Evolutionary conservation across 1,139 yeast species (phyloP), one percentile per base, ranked within the genome.

Genomic region (Saccharomyces hybrid): DNA sequence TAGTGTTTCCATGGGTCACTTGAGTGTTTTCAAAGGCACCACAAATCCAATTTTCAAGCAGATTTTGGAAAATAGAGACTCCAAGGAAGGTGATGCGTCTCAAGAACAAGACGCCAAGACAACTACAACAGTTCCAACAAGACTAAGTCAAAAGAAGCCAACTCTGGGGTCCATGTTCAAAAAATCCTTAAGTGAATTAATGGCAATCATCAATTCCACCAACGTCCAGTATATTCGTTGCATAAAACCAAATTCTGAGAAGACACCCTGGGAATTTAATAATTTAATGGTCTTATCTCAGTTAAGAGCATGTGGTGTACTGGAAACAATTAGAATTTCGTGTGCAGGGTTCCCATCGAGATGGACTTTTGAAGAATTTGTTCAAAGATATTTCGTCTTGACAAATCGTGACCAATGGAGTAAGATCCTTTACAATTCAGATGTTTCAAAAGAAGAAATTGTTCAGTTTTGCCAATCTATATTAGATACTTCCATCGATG

Each of bases 261-360:
- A 93, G 73, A 84, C 82, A 57, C 96, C 99, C 2, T 93, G 99
- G 99, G 86, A 84, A 69, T 93, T 93, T 73, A 96, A 90, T 67
- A 90, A 96, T 32, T 79, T 91, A 54, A 90, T 93, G 97, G 99
- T 93, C 49, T 78, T 93, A 60, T 86, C 96, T 6, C 99, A 93
- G 72, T 79, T 93, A 62, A 83, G 99, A 68, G 99, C 99, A 14
- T 93, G 99, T 78, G 99, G 99, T 83, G 99, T 93, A 52, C 78
- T 93, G 63, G 99, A 95, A 72, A 93, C 99, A 1, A 93, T 93
- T 67, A 79, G 96, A 65, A 93, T 93, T 53, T 91, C 98, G 8
- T 91, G 97, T 74, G 98, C 96, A 52, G 99, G 99, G 42, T 93
- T 90, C 79, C 99, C 99, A 32, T 86, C 97, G 0, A 80, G 98